Conservation (phyloP, 176 grass and related monocot species). For the Triticum monococcum region DNA sequence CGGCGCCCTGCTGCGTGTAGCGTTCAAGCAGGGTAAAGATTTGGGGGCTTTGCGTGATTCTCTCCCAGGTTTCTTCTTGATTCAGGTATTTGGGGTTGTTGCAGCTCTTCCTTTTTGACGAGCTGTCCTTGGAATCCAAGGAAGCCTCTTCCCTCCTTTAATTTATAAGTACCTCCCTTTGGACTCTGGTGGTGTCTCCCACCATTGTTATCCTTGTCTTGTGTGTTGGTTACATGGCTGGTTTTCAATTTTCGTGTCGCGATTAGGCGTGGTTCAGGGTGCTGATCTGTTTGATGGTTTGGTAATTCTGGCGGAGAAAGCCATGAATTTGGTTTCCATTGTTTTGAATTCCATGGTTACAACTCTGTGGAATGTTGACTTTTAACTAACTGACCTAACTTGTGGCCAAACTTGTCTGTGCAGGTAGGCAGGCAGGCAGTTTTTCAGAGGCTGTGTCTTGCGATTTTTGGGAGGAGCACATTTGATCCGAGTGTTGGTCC, state of each 20-base stretch:
- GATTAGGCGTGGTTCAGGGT: not conserved
- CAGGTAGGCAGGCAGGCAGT: slow-evolving; percentile 24
- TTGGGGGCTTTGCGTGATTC: slow-evolving; percentile 41
- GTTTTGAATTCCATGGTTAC: not conserved
- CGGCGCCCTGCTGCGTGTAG: not conserved
- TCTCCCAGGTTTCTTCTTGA: slow-evolving; percentile 31
- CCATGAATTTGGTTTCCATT: slow-evolving; percentile 12
- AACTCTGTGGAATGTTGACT: slow-evolving; percentile 7
- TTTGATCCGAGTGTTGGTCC: slow-evolving; percentile 8
- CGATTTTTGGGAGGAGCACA: not conserved
- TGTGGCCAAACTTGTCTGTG: slow-evolving; percentile 37
- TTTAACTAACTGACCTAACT: slow-evolving; percentile 30
- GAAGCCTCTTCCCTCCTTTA: not conserved
- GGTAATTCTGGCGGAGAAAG: slow-evolving; percentile 33
- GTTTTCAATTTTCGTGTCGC: not conserved
- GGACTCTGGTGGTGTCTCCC: not conserved
- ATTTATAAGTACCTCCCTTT: not conserved
- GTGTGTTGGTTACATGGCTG: not conserved
- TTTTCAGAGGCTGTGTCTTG: slow-evolving; percentile 1
- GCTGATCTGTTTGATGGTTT: slow-evolving; percentile 9
- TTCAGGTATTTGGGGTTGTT: slow-evolving; percentile 5
- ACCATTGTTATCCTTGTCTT: not conserved
- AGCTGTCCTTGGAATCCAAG: slow-evolving; percentile 1
- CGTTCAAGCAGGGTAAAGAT: slow-evolving; percentile 35
- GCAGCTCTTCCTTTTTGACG: not conserved